These are phyloP conservation scores for Neodidymelliopsis sp. DNA, from an alignment of 2,329 filamentous ascomycete genomes.

Conservation along the genomic window DNA sequence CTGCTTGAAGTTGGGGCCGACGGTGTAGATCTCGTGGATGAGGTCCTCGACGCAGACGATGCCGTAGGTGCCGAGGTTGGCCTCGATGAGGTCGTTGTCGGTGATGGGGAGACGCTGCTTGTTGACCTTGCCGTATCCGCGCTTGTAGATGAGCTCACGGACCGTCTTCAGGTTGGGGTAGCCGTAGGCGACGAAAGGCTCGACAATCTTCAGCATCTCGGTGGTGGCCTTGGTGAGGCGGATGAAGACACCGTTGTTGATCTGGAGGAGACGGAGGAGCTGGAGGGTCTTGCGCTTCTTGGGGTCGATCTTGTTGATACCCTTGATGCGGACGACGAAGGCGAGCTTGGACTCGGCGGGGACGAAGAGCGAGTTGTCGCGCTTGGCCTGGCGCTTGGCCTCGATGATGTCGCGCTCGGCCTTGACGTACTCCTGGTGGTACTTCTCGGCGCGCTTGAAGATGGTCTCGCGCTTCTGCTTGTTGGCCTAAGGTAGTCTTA, in stretches of 20 bases:
- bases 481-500: conserved; percentile 75
- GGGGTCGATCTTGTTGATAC: conserved; percentile 99
- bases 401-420: conserved; percentile 97
- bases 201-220: conserved; percentile 97
- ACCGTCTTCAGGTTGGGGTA: conserved; percentile 99
- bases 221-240: conserved; percentile 95
- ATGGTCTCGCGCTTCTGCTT: conserved; percentile 98
- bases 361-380: conserved; percentile 93
- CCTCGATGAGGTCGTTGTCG: conserved; percentile 97
- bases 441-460: conserved; percentile 99
- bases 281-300: conserved; percentile 99
- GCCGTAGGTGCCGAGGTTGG: conserved; percentile 88
- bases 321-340: conserved; percentile 99
- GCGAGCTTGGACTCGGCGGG: conserved; percentile 95
- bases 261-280: conserved; percentile 99
- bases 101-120: conserved; percentile 97
- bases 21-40: conserved; percentile 97
- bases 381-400: conserved; percentile 86
- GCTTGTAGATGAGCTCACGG: conserved; percentile 98
- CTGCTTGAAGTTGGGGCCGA: conserved; percentile 99
- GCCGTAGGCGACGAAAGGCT: conserved; percentile 99
- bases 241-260: conserved; percentile 99
- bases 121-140: conserved; percentile 98
- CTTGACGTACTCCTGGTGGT: conserved; percentile 99
- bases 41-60: conserved; percentile 99